These are phyloP conservation scores for Talaromyces sp. DNA, from an alignment of 2,329 filamentous ascomycete genomes.

Conservation along the genomic window DNA sequence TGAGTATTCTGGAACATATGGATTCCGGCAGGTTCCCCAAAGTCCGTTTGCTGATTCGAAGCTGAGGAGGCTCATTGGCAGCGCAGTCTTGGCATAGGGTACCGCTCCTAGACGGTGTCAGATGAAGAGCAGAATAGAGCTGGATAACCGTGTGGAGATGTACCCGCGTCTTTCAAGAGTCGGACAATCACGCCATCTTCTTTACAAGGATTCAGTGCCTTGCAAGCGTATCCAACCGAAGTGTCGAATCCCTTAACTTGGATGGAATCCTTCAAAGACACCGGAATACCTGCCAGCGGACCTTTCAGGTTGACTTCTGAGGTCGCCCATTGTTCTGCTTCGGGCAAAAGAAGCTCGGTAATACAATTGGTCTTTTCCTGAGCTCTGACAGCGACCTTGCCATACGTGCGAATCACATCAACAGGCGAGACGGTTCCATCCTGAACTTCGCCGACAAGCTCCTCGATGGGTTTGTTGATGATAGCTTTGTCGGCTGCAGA, in stretches of 20 bases:
- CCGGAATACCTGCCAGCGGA: slow-evolving; percentile 78
- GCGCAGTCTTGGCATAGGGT: slow-evolving; percentile 88
- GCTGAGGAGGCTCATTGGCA: slow-evolving; percentile 79
- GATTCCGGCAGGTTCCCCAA: slow-evolving; percentile 80
- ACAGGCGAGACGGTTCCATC: slow-evolving; percentile 61
- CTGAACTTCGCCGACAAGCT: slow-evolving; percentile 75
- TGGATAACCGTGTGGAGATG: not conserved
- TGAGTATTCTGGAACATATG: slow-evolving; percentile 77
- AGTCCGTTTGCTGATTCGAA: slow-evolving; percentile 78
- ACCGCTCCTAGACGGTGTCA: slow-evolving; percentile 58
- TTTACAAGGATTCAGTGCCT: slow-evolving; percentile 60
- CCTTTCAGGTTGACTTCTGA: slow-evolving; percentile 68
- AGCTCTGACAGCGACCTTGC: slow-evolving; percentile 77
- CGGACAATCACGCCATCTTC: slow-evolving; percentile 70
- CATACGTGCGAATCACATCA: slow-evolving; percentile 78
- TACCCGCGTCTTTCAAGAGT: slow-evolving; percentile 75
- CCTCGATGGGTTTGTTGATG: slow-evolving; percentile 68
- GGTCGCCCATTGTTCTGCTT: slow-evolving; percentile 69
- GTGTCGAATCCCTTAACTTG: slow-evolving; percentile 79
- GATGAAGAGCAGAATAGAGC: not conserved
- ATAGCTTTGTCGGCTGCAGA: slow-evolving; percentile 62
- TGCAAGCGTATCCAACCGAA: slow-evolving; percentile 71
- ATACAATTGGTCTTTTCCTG: slow-evolving; percentile 85
- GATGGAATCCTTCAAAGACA: slow-evolving; percentile 76
- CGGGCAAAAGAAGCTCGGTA: slow-evolving; percentile 77